Base-by-base conservation (phyloP, 768 basidiomycete genomes). In the Pulveroboletus sp. region DNA sequence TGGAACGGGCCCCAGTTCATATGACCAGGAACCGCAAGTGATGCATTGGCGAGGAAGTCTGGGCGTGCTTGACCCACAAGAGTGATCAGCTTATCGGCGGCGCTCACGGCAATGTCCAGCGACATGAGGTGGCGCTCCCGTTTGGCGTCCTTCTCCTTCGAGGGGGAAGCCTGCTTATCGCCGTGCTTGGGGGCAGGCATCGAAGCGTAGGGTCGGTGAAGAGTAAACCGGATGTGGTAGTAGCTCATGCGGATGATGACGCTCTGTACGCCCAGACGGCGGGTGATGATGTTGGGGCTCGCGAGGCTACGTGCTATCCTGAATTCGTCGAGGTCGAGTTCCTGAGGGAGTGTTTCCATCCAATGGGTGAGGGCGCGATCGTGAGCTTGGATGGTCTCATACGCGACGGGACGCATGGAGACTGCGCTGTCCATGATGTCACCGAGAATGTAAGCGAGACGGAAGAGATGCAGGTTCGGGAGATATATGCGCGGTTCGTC, bases 401-500 rank as follows among this genome's bases (percentile, higher is more conserved):
- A 89, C 4, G 84, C 74, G 14, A 90, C 86, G n/a, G 82, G 72
- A n/a, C 84, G 82, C 53, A 89, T 79, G 37, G 86, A 90, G 5
- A 89, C 80, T 4, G 87, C 87, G 54, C 86, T 84, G 62, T 90
- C 85, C 81, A 91, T 85, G 68, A 92, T 87, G 60, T 89, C 86
- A 8, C 89, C 87, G 8, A 91, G 75, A 49, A 89, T 81, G 57
- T 82, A 84, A 9, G 86, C 85, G n/a, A 90, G 71, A 24, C 80
- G 75, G 68, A 89, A 87, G 24, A 89, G 75, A 3, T 87, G 81
- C 57, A 89, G 75, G 61, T 88, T 86, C 6, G 85, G 82, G n/a
- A 83, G 71, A 54, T 83, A 89, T 6, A 89, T 68, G 12, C 85
- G 80, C 58, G 87, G 85, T 16, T 83, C 59, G 6, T 76, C 71